Percentiles rank a stretch among this genome's conserved stretches.
phyloP scores from a whole-genome alignment of 805 yeast species.

The Candida orba region DNA sequence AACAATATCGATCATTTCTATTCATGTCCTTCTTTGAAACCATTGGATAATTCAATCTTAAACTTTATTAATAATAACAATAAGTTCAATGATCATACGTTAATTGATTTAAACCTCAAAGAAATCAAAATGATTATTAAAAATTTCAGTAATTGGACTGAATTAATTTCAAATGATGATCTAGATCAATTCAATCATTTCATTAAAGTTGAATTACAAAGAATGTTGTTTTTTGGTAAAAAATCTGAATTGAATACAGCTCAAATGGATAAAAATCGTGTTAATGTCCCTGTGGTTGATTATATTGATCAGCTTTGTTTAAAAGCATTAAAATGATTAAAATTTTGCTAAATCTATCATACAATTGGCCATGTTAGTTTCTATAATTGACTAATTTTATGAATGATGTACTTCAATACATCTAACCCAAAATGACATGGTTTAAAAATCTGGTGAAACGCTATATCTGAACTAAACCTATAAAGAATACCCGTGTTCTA shows the following conservation, averaged over 20 bases:
- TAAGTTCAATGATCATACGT: constrained; percentile 1
- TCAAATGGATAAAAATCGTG: constrained; percentile 1
- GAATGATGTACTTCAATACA: too few species aligned
- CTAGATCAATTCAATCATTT: constrained; percentile 1
- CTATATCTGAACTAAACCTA: too few species aligned
- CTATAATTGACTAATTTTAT: too few species aligned
- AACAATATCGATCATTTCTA: constrained; percentile 2
- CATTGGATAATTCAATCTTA: constrained; percentile 14
- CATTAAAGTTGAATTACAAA: constrained; percentile 41
- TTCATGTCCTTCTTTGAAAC: constrained; percentile 10
- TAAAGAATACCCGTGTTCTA: too few species aligned
- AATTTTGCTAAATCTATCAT: too few species aligned
- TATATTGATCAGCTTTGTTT: not conserved
- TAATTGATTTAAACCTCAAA: constrained; percentile 17
- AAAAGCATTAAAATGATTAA: not conserved
- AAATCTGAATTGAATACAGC: constrained; percentile 56
- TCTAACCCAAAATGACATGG: too few species aligned
- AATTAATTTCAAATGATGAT: not conserved
- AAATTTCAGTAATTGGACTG: constrained; percentile 8
- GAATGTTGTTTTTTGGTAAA: constrained; percentile 47
- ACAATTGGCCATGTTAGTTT: too few species aligned
- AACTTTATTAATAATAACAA: constrained; percentile 13
- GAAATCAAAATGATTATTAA: constrained; percentile 24
- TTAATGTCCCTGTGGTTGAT: not conserved
- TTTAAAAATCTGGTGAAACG: too few species aligned